A percentile compares a stretch with the other conserved stretches of the same genome.
These are phyloP conservation scores for Yarrowia keelungensis DNA, from an alignment of 805 yeast genomes.

Conservation along the genomic window DNA sequence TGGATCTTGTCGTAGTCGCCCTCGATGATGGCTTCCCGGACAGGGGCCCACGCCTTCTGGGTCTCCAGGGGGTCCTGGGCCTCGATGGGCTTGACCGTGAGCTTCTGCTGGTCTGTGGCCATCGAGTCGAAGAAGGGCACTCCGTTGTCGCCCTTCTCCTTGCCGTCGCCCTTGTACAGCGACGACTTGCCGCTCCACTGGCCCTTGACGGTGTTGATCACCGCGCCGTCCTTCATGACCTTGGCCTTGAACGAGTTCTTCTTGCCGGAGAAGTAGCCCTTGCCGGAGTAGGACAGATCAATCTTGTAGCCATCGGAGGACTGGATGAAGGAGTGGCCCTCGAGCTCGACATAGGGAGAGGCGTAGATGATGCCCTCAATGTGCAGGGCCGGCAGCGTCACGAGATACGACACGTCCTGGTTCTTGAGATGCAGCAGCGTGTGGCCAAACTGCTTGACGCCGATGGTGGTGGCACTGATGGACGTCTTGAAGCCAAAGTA, in stretches of 20 bases:
- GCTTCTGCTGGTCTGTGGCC: constrained; percentile 50
- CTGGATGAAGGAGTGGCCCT: constrained; percentile 85
- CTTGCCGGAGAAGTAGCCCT: constrained; percentile 95
- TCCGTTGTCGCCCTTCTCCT: constrained; percentile 42
- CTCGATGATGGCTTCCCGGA: constrained; percentile 81
- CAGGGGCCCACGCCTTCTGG: constrained; percentile 87
- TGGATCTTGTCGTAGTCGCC: constrained; percentile 81
- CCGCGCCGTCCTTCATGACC: constrained; percentile 64
- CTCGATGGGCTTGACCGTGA: constrained; percentile 79
- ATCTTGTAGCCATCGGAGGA: constrained; percentile 78
- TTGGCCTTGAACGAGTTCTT: constrained; percentile 91
- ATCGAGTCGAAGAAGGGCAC: constrained; percentile 48
- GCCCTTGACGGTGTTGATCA: constrained; percentile 81
- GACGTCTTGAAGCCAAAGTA: constrained; percentile 88
- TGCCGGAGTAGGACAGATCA: constrained; percentile 80
- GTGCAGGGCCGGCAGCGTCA: constrained; percentile 94
- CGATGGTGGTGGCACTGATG: constrained; percentile 75
- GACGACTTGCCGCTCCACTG: constrained; percentile 86
- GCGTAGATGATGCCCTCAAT: constrained; percentile 92
- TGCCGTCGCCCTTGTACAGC: constrained; percentile 63
- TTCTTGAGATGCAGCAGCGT: constrained; percentile 64
- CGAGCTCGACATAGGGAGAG: constrained; percentile 93
- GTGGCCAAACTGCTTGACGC: constrained; percentile 92
- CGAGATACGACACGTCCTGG: constrained; percentile 67
- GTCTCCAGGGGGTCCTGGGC: constrained; percentile 82